phyloP scores from a whole-genome alignment of 2,329 filamentous ascomycete genomes.

The Aspergillus chevalieri region DNA sequence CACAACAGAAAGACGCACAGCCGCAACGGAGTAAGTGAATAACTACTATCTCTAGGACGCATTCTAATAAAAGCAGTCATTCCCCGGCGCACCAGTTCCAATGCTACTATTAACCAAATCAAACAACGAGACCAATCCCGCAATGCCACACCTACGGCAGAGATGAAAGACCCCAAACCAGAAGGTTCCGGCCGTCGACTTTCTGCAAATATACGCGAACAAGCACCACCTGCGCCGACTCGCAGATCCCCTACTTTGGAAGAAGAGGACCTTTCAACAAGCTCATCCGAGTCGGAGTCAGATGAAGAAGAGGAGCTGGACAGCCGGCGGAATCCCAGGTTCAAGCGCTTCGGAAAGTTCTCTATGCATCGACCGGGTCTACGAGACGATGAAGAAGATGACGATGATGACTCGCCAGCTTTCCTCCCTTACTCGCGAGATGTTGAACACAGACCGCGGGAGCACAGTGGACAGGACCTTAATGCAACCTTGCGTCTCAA shows the following conservation, averaged over 20 bases:
- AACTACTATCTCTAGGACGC: no score
- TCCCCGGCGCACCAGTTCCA: constrained; percentile 24
- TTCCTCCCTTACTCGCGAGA: constrained; percentile 38
- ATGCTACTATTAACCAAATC: constrained; percentile 25
- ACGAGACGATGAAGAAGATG: constrained; percentile 36
- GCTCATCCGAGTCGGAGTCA: constrained; percentile 26
- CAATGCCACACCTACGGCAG: constrained; percentile 17
- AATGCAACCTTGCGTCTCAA: constrained; percentile 38
- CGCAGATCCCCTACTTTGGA: constrained; percentile 26
- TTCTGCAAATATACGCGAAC: constrained; percentile 21
- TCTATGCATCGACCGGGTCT: constrained; percentile 30
- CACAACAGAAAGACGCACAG: constrained; percentile 28
- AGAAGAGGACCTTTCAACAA: constrained; percentile 29
- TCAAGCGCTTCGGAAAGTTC: constrained; percentile 35
- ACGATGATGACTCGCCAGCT: constrained; percentile 42
- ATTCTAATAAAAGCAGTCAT: constrained; percentile 8
- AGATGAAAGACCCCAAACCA: constrained; percentile 19
- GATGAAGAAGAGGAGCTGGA: constrained; percentile 22
- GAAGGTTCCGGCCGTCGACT: constrained; percentile 17
- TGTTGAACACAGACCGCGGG: constrained; percentile 10
- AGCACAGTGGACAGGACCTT: constrained; percentile 27
- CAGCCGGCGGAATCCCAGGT: constrained; percentile 20
- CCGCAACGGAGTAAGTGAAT: constrained; percentile 19
- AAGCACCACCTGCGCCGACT: constrained; percentile 13
- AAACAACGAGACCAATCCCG: constrained; percentile 19